Evolutionary conservation across 1,284 basidiomycete genomes (phyloP), one percentile per base, ranked within the genome.

Genomic region (Kwoniella shivajii): DNA sequence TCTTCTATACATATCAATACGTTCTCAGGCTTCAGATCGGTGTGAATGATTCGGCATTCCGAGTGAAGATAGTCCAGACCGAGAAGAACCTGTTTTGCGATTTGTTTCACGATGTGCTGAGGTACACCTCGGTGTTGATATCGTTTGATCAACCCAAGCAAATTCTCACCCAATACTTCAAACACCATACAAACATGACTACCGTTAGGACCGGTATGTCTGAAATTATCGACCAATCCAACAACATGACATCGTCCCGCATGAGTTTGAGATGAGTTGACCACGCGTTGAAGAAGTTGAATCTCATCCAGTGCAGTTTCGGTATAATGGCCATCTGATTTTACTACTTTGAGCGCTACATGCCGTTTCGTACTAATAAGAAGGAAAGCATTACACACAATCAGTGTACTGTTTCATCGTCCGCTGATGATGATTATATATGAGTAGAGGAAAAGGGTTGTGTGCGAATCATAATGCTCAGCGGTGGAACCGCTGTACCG

Each of bases 181-280:
- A 98, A 98, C 16, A 99, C 95, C 95, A 99, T 99, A 84, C 96
- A 99, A 63, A 99, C 90, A 79, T 99, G 95, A 18, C 86, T 89
- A 46, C 95, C 95, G 75, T 99, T 97, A 14, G 94, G 94, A 0
- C 95, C 96, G 60, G 88, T 89, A 79, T 99, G 96, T 36, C 88
- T 86, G 78, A 99, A 99, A 75, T 97, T 92, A 80, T 99, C 95
- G 46, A 99, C 87, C 69, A 99, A 90, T 29, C 90, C 90, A 74
- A 98, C 95, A 78, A 97, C 93, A 61, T 83, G 82, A 60, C 77
- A 71, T 47, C 81, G 74, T 9, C 82, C 82, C 0, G 82, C 79
- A 65, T 83, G 86, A 2, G 85, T 86, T 0, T 81, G 71, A 79
- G 82, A 87, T 29, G 92, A 91, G 11, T 88, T 89, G 74, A 96